A percentile compares a stretch with the other conserved stretches of the same genome.
Conservation (phyloP, 2,329 filamentous ascomycete genomes). For the Fusarium domesticum region DNA sequence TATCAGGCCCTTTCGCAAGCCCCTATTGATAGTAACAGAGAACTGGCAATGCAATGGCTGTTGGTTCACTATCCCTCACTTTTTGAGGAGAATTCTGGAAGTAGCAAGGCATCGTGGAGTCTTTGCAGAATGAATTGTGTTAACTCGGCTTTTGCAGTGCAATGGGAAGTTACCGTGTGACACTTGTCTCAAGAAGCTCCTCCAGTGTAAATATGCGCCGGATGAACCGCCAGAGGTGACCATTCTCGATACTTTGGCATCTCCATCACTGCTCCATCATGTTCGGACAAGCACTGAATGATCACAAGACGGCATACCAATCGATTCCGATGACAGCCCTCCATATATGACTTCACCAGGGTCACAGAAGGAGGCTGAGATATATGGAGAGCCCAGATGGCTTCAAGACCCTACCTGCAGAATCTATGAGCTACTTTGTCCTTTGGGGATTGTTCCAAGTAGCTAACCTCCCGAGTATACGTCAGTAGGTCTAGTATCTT, state of each 20-base stretch:
- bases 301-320: not conserved
- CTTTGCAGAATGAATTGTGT: too few relatives aligned
- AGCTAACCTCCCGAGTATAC: conserved; percentile 44
- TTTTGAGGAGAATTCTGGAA: too few relatives aligned
- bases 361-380: not conserved
- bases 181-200: not conserved
- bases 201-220: not conserved
- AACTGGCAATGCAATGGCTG: not conserved
- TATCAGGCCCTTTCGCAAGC: too few relatives aligned
- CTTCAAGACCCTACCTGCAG: conserved; percentile 57
- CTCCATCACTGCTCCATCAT: not conserved
- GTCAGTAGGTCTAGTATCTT: conserved; percentile 60
- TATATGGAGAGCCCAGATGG: conserved; percentile 41
- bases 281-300: not conserved
- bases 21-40: too few relatives aligned
- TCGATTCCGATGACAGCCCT: not conserved
- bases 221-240: not conserved
- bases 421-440: conserved; percentile 43
- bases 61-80: not conserved
- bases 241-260: too few relatives aligned
- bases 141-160: not conserved
- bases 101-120: too few relatives aligned
- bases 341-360: not conserved
- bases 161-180: not conserved
- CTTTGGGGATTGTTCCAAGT: conserved; percentile 3